Evolutionary conservation across 768 basidiomycete genomes (phyloP), one percentile per base, ranked within the genome.

Genomic region (Asterophora lycoperdoides): DNA sequence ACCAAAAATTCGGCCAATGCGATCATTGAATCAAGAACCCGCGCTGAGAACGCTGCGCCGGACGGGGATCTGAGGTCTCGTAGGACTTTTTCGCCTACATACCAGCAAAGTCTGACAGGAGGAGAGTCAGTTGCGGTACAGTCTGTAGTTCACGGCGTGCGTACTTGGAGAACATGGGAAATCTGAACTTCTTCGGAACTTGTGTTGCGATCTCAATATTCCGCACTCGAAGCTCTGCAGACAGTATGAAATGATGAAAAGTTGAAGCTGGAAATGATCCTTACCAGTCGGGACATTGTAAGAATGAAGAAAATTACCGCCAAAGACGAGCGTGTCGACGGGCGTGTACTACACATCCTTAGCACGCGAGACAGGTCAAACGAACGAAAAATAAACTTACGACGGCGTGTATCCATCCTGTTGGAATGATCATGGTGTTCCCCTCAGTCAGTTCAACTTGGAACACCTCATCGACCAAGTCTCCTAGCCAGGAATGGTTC

Each of bases 341-440:
- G 95, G 95, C 0, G 96, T 98, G 66, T 90, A 84, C 88, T 95
- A 57, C 14, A 50, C n/a, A 53, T 45, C 49, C n/a, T 44, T 5
- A 46, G 36, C 45, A 15, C 28, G 33, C 11, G 18, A 20, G 18
- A 11, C n/a, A 5, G 17, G 44, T 13, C 29, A 10, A 44, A 44
- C 29, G 36, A 30, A n/a, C n/a, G n/a, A n/a, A n/a, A n/a, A 26
- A 8, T 29, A 18, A 41, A 69, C 87, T 64, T 64, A 95, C 93
- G 34, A 99, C 95, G 9, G 93, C 92, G 63, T 99, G 95, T 51
- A 98, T 97, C 89, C 95, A 99, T 0, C 95, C 95, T 1, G 92
- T 85, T 1, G 95, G 93, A 45, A 96, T 94, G 41, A 94, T 89
- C 86, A 93, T 89, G 4, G 90, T 93, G 56, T 92, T 90, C 7